Conservation (phyloP, 768 basidiomycete species). For the Hypholoma sublateritium region DNA sequence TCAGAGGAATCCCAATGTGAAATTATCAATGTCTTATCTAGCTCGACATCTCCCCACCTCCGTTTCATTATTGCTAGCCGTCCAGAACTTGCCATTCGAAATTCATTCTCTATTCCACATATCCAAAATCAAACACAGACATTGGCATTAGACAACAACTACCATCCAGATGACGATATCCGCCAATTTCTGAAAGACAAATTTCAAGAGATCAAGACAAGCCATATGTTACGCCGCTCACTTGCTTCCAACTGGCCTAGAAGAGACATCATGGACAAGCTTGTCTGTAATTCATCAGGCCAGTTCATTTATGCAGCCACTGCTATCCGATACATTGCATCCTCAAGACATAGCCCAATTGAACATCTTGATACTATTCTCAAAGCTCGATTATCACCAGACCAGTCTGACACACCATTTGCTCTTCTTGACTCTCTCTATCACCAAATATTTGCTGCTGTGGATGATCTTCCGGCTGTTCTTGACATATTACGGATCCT, state of each 20-base stretch:
- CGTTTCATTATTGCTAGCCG: conserved; percentile 11
- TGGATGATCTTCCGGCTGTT: not conserved
- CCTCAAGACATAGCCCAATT: not conserved
- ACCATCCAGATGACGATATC: conserved; percentile 7
- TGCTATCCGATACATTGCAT: not conserved
- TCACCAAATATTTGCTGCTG: not conserved
- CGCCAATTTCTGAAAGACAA: not conserved
- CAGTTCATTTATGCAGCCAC: conserved; percentile 6
- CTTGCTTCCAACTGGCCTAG: not conserved
- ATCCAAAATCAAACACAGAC: not conserved
- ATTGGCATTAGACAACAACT: conserved; percentile 5
- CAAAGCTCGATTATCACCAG: not conserved
- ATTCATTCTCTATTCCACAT: not conserved
- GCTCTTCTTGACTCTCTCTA: conserved; percentile 5
- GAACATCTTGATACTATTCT: not conserved
- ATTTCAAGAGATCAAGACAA: not conserved
- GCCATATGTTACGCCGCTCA: not conserved
- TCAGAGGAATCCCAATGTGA: conserved; percentile 3
- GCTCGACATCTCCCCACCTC: not conserved
- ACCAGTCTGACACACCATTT: not conserved
- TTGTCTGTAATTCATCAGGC: not conserved
- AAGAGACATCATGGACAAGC: not conserved
- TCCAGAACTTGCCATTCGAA: conserved; percentile 6
- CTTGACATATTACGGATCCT: not conserved
- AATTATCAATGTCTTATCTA: not conserved